Percentiles rank a stretch among this genome's conserved stretches.
Conservation (phyloP, 2,329 filamentous ascomycete species). For the Penicillium sp. region DNA sequence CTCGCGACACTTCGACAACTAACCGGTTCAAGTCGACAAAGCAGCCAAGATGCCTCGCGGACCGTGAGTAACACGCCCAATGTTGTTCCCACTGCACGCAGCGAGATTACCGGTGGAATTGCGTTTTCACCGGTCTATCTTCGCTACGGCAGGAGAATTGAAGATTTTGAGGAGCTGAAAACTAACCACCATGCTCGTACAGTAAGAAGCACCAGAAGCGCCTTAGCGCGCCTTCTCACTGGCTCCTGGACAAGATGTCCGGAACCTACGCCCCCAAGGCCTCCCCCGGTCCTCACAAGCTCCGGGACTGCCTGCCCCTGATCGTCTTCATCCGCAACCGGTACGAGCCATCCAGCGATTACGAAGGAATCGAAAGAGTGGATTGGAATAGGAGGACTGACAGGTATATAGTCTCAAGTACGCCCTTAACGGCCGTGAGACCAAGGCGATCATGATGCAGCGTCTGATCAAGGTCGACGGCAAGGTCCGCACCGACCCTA, state of each 20-base stretch:
- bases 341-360: constrained; percentile 36
- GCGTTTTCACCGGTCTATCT: no score
- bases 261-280: constrained; percentile 67
- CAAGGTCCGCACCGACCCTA: constrained; percentile 98
- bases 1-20: constrained; percentile 29
- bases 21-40: constrained; percentile 34
- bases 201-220: constrained; percentile 99
- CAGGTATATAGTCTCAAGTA: constrained; percentile 99
- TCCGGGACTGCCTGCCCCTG: constrained; percentile 95
- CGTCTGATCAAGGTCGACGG: constrained; percentile 98
- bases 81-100: no score
- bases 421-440: constrained; percentile 96
- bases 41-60: constrained; percentile 47
- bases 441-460: constrained; percentile 97
- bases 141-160: constrained; percentile 6
- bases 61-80: constrained; percentile 49
- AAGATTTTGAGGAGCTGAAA: constrained; percentile 5
- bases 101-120: no score
- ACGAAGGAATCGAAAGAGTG: no score
- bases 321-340: constrained; percentile 91
- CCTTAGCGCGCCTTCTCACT: constrained; percentile 96
- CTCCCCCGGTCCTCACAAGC: constrained; percentile 91
- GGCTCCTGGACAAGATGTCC: constrained; percentile 99
- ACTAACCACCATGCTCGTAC: constrained; percentile 29
- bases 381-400: no score